These are phyloP conservation scores for Fusarium stilboides DNA, from an alignment of 2,329 filamentous ascomycete species.

Conservation along the genomic window DNA sequence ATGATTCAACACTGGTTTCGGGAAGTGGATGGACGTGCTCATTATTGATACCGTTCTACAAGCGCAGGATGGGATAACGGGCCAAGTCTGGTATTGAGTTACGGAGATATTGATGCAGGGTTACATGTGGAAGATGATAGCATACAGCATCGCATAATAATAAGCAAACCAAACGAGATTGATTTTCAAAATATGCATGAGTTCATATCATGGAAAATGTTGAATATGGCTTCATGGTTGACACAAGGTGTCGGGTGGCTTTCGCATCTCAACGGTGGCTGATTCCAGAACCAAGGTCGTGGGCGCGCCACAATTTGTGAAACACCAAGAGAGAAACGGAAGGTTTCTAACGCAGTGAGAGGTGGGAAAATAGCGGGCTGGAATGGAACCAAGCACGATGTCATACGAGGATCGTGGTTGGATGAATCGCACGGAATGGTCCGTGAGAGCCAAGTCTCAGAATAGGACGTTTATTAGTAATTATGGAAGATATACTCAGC, in stretches of 20 bases:
- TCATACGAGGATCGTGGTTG: constrained; percentile 27
- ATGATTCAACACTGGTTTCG: background rate
- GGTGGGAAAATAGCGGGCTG: background rate
- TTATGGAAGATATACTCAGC: background rate
- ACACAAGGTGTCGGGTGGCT: constrained; percentile 11
- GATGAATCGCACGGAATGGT: constrained; percentile 8
- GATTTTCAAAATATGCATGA: constrained; percentile 6
- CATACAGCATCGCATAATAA: constrained; percentile 33
- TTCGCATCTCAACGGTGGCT: constrained; percentile 7
- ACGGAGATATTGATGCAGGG: constrained; percentile 4
- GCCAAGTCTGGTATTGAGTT: constrained; percentile 12
- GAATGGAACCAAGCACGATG: constrained; percentile 14
- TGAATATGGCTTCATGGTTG: constrained; percentile 3
- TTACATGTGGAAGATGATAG: constrained; percentile 11
- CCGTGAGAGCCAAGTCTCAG: background rate
- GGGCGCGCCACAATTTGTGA: constrained; percentile 28
- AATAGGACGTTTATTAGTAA: background rate
- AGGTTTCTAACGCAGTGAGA: background rate
- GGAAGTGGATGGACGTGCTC: constrained; percentile 9
- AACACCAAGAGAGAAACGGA: constrained; percentile 9
- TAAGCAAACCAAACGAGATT: constrained; percentile 13
- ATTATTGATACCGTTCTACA: constrained; percentile 23
- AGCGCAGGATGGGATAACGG: constrained; percentile 26
- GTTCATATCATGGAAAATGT: background rate
- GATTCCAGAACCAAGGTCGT: constrained; percentile 19